Conservation (phyloP, 805 yeast genomes). For the Candida broadrunensis region DNA sequence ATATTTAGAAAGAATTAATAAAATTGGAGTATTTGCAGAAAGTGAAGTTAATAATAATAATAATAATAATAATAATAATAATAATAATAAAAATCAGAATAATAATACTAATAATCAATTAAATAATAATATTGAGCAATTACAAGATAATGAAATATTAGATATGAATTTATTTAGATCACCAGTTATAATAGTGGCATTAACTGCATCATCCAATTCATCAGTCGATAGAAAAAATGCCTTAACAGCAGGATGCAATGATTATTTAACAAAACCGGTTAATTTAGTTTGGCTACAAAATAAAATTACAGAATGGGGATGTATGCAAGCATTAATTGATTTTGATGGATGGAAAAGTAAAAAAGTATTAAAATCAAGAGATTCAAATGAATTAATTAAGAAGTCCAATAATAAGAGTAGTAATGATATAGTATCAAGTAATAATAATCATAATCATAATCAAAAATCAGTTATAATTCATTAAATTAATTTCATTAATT, state of each 20-base stretch:
- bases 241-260: slow-evolving; percentile 95
- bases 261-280: slow-evolving; percentile 93
- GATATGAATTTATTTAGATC: slow-evolving; percentile 69
- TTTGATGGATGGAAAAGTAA: slow-evolving; percentile 81
- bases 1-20: slow-evolving; percentile 72
- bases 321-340: slow-evolving; percentile 96
- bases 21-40: slow-evolving; percentile 66
- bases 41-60: slow-evolving; percentile 22
- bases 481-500: neutral
- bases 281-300: slow-evolving; percentile 90
- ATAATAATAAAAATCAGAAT: slow-evolving; percentile 9
- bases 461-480: neutral
- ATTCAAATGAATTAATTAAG: neutral
- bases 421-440: neutral
- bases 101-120: slow-evolving; percentile 16
- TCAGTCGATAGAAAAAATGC: slow-evolving; percentile 87
- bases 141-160: slow-evolving; percentile 49
- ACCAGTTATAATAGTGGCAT: slow-evolving; percentile 96
- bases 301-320: slow-evolving; percentile 97
- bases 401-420: no score
- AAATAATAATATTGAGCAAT: slow-evolving; percentile 6
- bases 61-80: slow-evolving; percentile 12
- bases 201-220: slow-evolving; percentile 84
- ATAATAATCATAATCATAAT: neutral
- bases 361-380: slow-evolving; percentile 2